Evolutionary conservation across 2,329 filamentous ascomycete species (phyloP), one percentile per base, ranked within the genome.

Genomic region (Aspergillus hortae): DNA sequence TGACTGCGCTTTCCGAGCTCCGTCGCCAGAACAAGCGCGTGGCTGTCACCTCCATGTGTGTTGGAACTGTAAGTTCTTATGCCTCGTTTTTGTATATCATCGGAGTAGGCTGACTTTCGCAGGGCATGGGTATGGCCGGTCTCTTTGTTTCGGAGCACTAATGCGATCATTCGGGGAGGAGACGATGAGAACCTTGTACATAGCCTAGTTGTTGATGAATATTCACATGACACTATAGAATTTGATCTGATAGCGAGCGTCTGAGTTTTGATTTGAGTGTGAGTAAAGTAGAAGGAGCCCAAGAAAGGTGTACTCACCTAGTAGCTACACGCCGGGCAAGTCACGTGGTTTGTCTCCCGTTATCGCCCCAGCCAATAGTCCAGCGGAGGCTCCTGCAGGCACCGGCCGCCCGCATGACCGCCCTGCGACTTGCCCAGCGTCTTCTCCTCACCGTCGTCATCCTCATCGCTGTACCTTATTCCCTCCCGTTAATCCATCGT

Each of bases 1-100:
- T 88, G 60, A 96, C 92, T 30, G 77, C 95, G 62, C 77, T 96
- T 56, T 92, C 90, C 57, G 92, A 96, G 80, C 75, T 96, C 60
- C 87, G 83, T 78, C 80, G 92, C 69, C 90, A 82, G 51, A 84
- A 86, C 49, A 80, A 92, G 79, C 86, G 87, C 77, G 73, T 96
- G 52, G 91, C 91, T 32, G 84, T 95, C 42, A 96, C 90, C 15
- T 91, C 87, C 67, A 96, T 96, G 92, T 96, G 92, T 73, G 77
- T 96, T 38, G 92, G 92, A 54, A 96, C 91, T 1, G 92, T 72
- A 61, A 67, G 90, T 56, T 90, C 12, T 4, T 25, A n/a, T 38
- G 7, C 19, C 10, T 25, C 15, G 23, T 25, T 10, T 6, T 40
- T 14, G 17, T n/a, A 10, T 19, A 9, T 47, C 15, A 47, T 44